These are phyloP conservation scores for Basidiobolus meristosporus DNA, from an alignment of 371 early-diverging fungal genomes.

Conservation along the genomic window DNA sequence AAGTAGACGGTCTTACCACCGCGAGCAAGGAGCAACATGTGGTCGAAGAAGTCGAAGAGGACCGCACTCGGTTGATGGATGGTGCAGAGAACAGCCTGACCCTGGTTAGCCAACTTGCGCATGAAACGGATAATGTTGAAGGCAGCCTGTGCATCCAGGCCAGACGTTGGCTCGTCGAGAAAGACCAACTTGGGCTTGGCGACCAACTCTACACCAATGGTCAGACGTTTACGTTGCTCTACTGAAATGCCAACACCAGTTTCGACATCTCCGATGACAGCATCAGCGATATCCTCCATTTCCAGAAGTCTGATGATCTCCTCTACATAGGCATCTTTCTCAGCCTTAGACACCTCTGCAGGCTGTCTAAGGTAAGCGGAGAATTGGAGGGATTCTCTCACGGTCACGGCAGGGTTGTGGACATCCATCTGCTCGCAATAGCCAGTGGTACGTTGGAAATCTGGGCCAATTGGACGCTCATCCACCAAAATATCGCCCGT, in stretches of 20 bases:
- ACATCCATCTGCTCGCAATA: conserved; percentile 75
- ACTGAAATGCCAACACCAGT: conserved; percentile 36
- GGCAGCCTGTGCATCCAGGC: conserved; percentile 38
- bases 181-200: conserved; percentile 50
- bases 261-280: conserved; percentile 29
- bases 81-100: conserved; percentile 50
- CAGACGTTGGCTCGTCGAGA: conserved; percentile 70
- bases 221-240: conserved; percentile 42
- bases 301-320: conserved; percentile 41
- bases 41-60: conserved; percentile 66
- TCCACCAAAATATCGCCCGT: conserved; percentile 35
- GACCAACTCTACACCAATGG: conserved; percentile 46
- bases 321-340: conserved; percentile 45
- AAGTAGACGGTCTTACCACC: conserved; percentile 66
- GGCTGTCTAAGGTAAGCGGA: conserved; percentile 51
- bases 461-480: conserved; percentile 11
- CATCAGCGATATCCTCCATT: conserved; percentile 34
- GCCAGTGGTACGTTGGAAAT: conserved; percentile 56
- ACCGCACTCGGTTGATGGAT: conserved; percentile 75
- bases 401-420: conserved; percentile 31
- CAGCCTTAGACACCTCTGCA: conserved; percentile 26
- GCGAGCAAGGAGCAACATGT: conserved; percentile 51
- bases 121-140: conserved; percentile 55
- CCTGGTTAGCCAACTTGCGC: conserved; percentile 43
- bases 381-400: conserved; percentile 41